Percentiles rank a stretch among this genome's conserved stretches.
Conservation (phyloP, 768 basidiomycete species). For the Arthromyces matolae region DNA sequence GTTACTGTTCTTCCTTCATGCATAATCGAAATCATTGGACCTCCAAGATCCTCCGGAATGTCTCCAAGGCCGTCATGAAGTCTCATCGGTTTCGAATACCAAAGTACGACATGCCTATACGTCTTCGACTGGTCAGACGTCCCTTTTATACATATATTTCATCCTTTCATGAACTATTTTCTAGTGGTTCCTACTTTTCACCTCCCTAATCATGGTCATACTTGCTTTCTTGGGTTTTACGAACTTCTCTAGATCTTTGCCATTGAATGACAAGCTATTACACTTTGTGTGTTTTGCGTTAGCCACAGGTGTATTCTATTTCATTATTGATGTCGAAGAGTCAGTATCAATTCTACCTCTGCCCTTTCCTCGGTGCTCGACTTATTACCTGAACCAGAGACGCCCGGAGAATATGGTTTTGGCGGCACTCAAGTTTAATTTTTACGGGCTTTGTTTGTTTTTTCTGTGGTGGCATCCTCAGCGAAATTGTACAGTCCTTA, state of each 20-base stretch:
- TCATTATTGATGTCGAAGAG: constrained; percentile 87
- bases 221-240: constrained; percentile 80
- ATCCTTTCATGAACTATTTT: background rate
- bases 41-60: constrained; percentile 40
- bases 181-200: constrained; percentile 84
- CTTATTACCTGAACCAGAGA: constrained; percentile 43
- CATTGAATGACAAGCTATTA: constrained; percentile 75
- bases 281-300: constrained; percentile 75
- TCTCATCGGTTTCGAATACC: constrained; percentile 62
- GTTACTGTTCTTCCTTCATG: background rate
- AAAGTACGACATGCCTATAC: constrained; percentile 66
- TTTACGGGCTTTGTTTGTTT: constrained; percentile 69
- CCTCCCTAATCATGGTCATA: constrained; percentile 59
- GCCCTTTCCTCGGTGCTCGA: background rate
- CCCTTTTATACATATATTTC: constrained; percentile 4
- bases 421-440: constrained; percentile 69
- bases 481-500: constrained; percentile 77
- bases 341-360: constrained; percentile 34
- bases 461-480: constrained; percentile 76
- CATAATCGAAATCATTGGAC: constrained; percentile 2
- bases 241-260: constrained; percentile 57
- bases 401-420: constrained; percentile 81
- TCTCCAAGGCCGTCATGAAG: constrained; percentile 64
- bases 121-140: constrained; percentile 61
- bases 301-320: constrained; percentile 81